phyloP scores from a whole-genome alignment of 176 grass and related monocot species.

The Poa annua region DNA sequence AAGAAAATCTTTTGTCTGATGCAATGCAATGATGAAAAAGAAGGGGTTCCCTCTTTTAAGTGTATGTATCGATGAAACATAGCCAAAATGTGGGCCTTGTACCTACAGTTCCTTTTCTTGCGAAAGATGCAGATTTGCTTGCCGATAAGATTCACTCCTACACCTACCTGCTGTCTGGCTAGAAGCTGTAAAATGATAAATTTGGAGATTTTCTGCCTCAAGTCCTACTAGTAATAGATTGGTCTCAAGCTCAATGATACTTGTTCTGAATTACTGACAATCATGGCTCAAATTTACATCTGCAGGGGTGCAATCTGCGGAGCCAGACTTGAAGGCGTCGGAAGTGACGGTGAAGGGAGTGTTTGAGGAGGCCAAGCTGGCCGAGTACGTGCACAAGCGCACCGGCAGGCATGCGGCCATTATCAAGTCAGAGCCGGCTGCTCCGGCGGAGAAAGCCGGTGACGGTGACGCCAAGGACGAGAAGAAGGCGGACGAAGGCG shows the following conservation, averaged over 20 bases:
- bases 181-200: neutral
- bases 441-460: constrained; percentile 17
- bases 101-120: constrained; percentile 24
- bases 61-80: constrained; percentile 13
- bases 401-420: constrained; percentile 90
- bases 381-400: constrained; percentile 76
- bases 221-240: neutral
- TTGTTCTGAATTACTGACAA: neutral
- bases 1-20: neutral
- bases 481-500: constrained; percentile 50
- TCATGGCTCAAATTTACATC: neutral
- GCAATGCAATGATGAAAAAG: constrained; percentile 10
- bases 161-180: constrained; percentile 26
- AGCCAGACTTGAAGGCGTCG: constrained; percentile 62
- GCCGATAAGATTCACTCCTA: constrained; percentile 32
- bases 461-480: constrained; percentile 49
- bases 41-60: constrained; percentile 9
- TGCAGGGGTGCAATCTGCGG: constrained; percentile 79
- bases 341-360: constrained; percentile 78
- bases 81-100: constrained; percentile 38
- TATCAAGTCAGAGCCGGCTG: constrained; percentile 59
- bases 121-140: constrained; percentile 3
- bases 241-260: neutral
- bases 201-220: neutral
- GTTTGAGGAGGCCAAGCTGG: constrained; percentile 66